Base-by-base conservation (phyloP, 2,329 filamentous ascomycete species). In the Monilinia laxa region DNA sequence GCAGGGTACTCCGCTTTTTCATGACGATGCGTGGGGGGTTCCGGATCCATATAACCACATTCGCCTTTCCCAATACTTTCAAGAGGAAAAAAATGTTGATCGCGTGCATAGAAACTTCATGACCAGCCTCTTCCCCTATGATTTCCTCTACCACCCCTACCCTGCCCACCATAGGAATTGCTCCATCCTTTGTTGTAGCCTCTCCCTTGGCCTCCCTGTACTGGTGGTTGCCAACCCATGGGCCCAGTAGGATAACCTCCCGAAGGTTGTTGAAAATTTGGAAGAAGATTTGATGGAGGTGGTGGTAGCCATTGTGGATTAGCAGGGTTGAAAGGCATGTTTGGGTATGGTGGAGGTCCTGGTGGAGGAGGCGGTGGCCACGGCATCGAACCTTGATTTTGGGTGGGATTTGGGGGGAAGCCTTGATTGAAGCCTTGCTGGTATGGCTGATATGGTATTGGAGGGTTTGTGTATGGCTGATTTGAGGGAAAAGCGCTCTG, bases 41-140 rank as follows among this genome's bases (percentile, higher is more conserved):
- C n/a, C n/a, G n/a, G n/a, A n/a, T 35, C 40, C 40, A 59, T 38
- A 51, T 47, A 65, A 38, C n/a, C 55, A 57, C 40, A 31, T n/a
- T 45, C 20, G 9, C 9, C 25, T 38, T 10, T 40, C 59, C 28
- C 25, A 31, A 59, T 57, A 47, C 42, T 49, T 16, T 35, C n/a
- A 54, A 28, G 10, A 25, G 47, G 10, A 40, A 47, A 16, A 16
- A 35, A 38, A 35, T 20, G 57, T 16, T 31, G 35, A 23, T 47
- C 28, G 40, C 40, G 14, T 59, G 23, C 42, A 40, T 49, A 11
- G 12, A 54, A 31, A 52, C 38, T 55, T 67, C 65, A 71, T 62
- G 58, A 70, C 65, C 73, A 69, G 23, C 73, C 72, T 35, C 72
- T 65, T 52, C 73, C 73, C 65, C 73, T 65, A 70, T 73, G 73